Percentiles rank a stretch among this genome's conserved stretches.
phyloP scores from a whole-genome alignment of 371 early-diverging fungal genomes.

The Amoeboradix gromovi region DNA sequence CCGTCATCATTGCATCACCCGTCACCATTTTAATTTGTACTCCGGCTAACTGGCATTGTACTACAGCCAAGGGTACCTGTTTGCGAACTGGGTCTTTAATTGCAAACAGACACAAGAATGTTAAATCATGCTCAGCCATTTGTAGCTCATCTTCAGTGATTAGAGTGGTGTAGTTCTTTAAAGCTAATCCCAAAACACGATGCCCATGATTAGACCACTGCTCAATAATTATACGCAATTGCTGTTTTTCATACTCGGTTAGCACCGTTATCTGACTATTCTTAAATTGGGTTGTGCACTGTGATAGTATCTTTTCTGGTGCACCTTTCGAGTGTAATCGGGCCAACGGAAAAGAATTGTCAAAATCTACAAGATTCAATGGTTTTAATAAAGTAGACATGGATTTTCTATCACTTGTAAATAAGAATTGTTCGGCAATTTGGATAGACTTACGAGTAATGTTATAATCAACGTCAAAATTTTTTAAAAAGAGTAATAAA shows the following conservation, averaged over 20 bases:
- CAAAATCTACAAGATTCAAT: not conserved
- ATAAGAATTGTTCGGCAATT: not conserved
- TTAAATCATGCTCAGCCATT: not conserved
- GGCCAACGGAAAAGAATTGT: not conserved
- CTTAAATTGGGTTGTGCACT: constrained; percentile 1
- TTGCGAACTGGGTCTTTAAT: constrained; percentile 4
- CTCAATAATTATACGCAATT: not conserved
- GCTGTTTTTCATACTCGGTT: not conserved
- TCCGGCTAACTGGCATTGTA: constrained; percentile 3
- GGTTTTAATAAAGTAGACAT: constrained; percentile 26
- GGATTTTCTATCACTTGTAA: constrained; percentile 24
- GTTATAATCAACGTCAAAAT: constrained; percentile 5
- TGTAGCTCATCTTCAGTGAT: not conserved
- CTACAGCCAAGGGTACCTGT: constrained; percentile 1
- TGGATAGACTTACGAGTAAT: not conserved
- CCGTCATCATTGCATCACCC: constrained; percentile 72
- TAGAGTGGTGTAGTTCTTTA: not conserved
- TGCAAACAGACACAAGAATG: constrained; percentile 2
- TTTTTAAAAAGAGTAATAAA: constrained; percentile 5
- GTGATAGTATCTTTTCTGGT: constrained; percentile 1
- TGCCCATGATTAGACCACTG: not conserved
- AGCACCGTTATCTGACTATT: not conserved
- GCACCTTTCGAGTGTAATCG: constrained; percentile 3
- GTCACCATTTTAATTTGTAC: constrained; percentile 23
- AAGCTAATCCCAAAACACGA: not conserved